Base-by-base conservation (phyloP, 768 basidiomycete species). In the Tricholoma matsutake region DNA sequence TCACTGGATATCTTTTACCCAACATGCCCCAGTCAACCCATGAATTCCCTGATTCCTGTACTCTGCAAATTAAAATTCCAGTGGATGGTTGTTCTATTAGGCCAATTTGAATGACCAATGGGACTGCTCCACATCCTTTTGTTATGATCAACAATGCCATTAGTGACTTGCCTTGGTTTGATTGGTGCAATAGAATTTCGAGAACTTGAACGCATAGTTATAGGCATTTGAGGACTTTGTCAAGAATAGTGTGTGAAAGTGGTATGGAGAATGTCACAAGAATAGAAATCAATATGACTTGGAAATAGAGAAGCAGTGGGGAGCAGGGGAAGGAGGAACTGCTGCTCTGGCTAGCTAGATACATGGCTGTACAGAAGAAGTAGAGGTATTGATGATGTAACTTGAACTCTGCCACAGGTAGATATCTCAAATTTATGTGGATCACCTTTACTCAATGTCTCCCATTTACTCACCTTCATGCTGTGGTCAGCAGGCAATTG, bases 381-480 rank as follows among this genome's bases (percentile, higher is more conserved):
- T 25, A 28, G 32, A n/a, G 29, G 20, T 16, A 25, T n/a, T 20
- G 32, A 29, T 54, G 6, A 18, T 7, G 9, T 34, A 55, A 34
- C 32, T 20, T 22, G 37, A 57, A 11, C 6, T 14, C n/a, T 10
- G 58, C 55, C 29, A 52, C 16, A 9, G 56, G 10, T 47, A 34
- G 63, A 56, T 61, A 41, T 64, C 58, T 32, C 39, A 51, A 59
- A 56, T 20, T 61, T 35, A 60, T 39, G 39, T 2, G 35, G 72
- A 82, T 64, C 65, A 92, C 96, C 92, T 87, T 97, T 96, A 75
- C 89, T 96, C 34, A 99, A 76, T 63, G 98, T 98, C 78, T 99
- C 97, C 97, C 96, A 98, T 77, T 99, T 99, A 77, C 92, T 95
- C 18, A 93, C 91, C 71, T 98, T 98, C 87, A 95, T 92, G 47